Evolutionary conservation across 2,329 filamentous ascomycete genomes (phyloP), one percentile per base, ranked within the genome.

Genomic region (Penicillium aurantiogriseum): DNA sequence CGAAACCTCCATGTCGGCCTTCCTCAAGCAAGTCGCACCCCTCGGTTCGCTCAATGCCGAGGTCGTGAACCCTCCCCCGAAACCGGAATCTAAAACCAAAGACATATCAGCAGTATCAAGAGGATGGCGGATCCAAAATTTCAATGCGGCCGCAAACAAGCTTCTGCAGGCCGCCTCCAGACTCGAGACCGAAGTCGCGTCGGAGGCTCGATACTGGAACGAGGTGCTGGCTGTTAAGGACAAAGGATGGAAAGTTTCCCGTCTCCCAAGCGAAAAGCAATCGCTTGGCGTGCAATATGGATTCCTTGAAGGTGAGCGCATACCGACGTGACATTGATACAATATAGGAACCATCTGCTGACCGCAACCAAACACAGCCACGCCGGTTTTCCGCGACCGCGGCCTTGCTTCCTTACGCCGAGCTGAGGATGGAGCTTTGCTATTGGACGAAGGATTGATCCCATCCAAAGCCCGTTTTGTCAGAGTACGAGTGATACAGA

Each of bases 201-300:
- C 86, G 31, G 94, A 99, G 77, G 88, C 87, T 2, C 88, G 83
- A 66, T 99, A 96, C 74, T 99, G 94, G 94, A 84, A 89, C 54
- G 88, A 96, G 66, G 84, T 97, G 2, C 78, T 96, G 46, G 85
- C 86, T 10, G 86, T 97, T 44, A 91, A 88, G 63, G 85, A 91
- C 63, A 88, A 87, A 54, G 92, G 92, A 5, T 99, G 94, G 93
- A 88, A 89, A 21, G 79, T 97, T 19, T 93, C 88, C 64, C 84
- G 89, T 48, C 79, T 94, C 40, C 91, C 91, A 0, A 80, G 86
- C 7, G 87, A 93, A 64, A 81, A 82, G 49, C 85, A 90, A 64
- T 87, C 86, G 0, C 80, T 97, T 49, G 92, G 89, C 21, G 93
- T 97, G 36, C 87, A 90, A 62, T 97, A 93, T 74, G 94, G 93